These are phyloP conservation scores for Telopea speciosissima DNA, from an alignment of 177 flowering plant species.

Conservation along the genomic window DNA sequence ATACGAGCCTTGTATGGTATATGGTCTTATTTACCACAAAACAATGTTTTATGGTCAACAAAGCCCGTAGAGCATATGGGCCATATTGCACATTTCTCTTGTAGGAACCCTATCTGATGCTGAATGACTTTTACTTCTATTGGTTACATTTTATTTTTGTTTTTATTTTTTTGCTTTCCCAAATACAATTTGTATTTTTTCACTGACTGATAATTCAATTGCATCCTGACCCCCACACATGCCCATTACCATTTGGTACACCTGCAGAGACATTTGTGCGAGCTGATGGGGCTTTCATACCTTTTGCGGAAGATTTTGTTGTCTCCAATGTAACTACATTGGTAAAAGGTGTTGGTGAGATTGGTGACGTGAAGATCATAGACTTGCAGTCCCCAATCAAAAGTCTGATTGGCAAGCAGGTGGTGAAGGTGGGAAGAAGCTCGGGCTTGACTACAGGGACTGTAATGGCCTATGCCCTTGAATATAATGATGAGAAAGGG, in stretches of 20 bases:
- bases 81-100: too few species aligned
- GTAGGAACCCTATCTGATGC: background rate
- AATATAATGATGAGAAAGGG: constrained; percentile 93
- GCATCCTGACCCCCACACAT: constrained; percentile 22
- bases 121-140: background rate
- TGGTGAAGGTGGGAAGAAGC: constrained; percentile 89
- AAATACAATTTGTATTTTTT: too few species aligned
- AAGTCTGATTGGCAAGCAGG: constrained; percentile 80
- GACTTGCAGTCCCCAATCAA: constrained; percentile 73
- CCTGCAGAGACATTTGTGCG: constrained; percentile 90
- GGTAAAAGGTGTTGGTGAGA: background rate
- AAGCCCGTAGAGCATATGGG: too few species aligned
- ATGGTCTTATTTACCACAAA: too few species aligned
- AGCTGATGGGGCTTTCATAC: constrained; percentile 68
- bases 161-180: background rate
- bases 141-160: background rate
- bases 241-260: constrained; percentile 19
- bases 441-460: constrained; percentile 88
- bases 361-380: constrained; percentile 48
- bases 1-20: too few species aligned
- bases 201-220: constrained; percentile 1
- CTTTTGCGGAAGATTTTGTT: background rate
- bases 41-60: too few species aligned
- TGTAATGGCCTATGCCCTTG: constrained; percentile 88
- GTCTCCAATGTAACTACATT: background rate